phyloP scores from a whole-genome alignment of 345 rosid species.

The Eucalyptus curtisii region DNA sequence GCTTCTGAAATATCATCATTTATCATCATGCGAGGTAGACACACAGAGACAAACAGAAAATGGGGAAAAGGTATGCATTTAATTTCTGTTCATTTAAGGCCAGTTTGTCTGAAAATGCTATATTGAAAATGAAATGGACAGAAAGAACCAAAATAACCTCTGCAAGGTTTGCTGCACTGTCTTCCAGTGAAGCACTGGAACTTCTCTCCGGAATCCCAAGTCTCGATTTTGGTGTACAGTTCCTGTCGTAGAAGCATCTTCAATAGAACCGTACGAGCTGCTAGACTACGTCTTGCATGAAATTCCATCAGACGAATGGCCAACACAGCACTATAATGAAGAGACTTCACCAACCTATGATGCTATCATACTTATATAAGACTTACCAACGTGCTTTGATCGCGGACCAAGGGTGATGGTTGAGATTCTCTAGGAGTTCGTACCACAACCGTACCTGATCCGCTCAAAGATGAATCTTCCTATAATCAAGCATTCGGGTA shows the following conservation, averaged over 20 bases:
- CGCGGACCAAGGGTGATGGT: constrained; percentile 43
- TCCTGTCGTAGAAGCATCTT: constrained; percentile 91
- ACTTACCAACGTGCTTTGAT: constrained; percentile 51
- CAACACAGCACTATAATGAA: background rate
- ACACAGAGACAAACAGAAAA: background rate
- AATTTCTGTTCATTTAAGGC: background rate
- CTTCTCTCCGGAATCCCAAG: constrained; percentile 77
- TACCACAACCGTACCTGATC: constrained; percentile 89
- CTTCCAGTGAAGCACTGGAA: constrained; percentile 78
- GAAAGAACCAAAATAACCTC: constrained; percentile 36
- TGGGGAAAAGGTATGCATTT: background rate
- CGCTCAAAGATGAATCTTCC: constrained; percentile 64
- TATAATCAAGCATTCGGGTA: background rate
- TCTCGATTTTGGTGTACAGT: constrained; percentile 93
- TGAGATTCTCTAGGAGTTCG: constrained; percentile 67
- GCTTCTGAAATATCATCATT: background rate
- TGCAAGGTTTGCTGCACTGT: constrained; percentile 80
- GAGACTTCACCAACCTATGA: background rate
- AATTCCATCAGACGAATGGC: constrained; percentile 19
- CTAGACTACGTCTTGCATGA: constrained; percentile 50
- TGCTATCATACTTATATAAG: background rate
- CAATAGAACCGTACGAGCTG: constrained; percentile 48
- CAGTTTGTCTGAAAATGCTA: background rate
- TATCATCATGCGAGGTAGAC: background rate
- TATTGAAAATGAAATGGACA: background rate